Evolutionary conservation across 208 protist genomes (phyloP).

Genomic region (Trypanosomatidae sp.): DNA sequence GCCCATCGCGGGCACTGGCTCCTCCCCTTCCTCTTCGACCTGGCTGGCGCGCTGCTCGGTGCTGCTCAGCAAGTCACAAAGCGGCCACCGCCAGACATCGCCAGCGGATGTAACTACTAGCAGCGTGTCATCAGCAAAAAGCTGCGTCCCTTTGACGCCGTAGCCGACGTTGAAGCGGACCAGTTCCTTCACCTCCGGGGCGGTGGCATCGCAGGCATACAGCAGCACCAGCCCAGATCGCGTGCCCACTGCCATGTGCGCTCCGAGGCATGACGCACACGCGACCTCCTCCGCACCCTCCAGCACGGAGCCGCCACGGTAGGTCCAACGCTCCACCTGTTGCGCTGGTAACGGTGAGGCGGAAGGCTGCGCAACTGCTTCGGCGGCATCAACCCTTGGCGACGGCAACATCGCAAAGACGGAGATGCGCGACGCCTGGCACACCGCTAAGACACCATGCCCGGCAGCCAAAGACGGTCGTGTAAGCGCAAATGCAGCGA

Average conservation of each 20-base stretch:
- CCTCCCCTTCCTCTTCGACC: slow-evolving; percentile 17
- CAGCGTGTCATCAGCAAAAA: slow-evolving; percentile 54
- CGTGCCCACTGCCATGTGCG: slow-evolving; percentile 61
- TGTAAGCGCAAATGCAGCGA: slow-evolving; percentile 32
- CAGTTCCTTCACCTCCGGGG: slow-evolving; percentile 40
- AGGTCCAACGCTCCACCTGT: slow-evolving; percentile 6
- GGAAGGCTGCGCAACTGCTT: background rate
- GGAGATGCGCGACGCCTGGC: slow-evolving; percentile 13
- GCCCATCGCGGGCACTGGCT: slow-evolving; percentile 6
- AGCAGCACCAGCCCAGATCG: slow-evolving; percentile 74
- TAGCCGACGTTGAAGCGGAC: slow-evolving; percentile 86
- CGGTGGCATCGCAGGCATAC: slow-evolving; percentile 33
- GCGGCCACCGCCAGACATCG: slow-evolving; percentile 85
- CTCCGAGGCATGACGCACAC: slow-evolving; percentile 55
- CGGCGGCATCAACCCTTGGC: background rate
- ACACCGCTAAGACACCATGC: background rate
- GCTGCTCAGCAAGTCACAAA: slow-evolving; percentile 49
- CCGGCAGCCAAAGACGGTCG: background rate
- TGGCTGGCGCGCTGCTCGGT: slow-evolving; percentile 1
- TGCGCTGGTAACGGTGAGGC: background rate
- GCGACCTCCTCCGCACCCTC: slow-evolving; percentile 29
- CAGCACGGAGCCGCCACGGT: slow-evolving; percentile 10
- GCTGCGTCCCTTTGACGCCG: slow-evolving; percentile 63
- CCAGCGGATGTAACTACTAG: slow-evolving; percentile 73
- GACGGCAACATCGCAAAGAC: slow-evolving; percentile 24